Evolutionary conservation across 306 rosid genomes (phyloP).

Genomic region (Lathyrus sativus): DNA sequence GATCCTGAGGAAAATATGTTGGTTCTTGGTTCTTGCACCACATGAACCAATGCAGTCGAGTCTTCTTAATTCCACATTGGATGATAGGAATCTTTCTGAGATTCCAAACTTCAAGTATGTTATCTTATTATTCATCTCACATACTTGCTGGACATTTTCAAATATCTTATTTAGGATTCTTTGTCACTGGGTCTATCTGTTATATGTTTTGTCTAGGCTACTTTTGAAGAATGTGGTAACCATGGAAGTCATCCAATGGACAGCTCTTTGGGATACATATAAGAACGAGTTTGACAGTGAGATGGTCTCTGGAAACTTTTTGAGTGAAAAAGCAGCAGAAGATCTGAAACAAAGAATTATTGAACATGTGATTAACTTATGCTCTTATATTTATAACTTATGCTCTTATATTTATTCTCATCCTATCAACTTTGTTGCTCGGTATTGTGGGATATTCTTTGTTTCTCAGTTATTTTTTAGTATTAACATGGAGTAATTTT

Average conservation of each 20-base stretch:
- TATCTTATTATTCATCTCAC: neutral
- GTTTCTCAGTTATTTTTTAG: constrained; percentile 5
- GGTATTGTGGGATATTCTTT: constrained; percentile 17
- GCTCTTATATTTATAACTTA: neutral
- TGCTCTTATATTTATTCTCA: neutral
- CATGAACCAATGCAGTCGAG: constrained; percentile 93
- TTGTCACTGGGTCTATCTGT: constrained; percentile 14
- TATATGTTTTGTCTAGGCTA: constrained; percentile 47
- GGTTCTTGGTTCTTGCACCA: constrained; percentile 85
- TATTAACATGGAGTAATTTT: constrained; percentile 23
- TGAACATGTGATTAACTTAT: constrained; percentile 63
- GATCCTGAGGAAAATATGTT: constrained; percentile 87
- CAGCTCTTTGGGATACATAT: constrained; percentile 72
- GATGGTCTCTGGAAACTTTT: constrained; percentile 66
- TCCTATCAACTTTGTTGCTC: constrained; percentile 15
- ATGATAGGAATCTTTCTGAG: constrained; percentile 85
- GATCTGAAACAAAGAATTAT: constrained; percentile 84
- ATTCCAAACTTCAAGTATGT: constrained; percentile 69
- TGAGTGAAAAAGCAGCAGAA: constrained; percentile 85
- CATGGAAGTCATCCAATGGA: constrained; percentile 96
- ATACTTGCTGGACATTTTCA: neutral
- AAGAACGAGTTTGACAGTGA: constrained; percentile 81
- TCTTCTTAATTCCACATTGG: constrained; percentile 88
- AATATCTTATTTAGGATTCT: constrained; percentile 24
- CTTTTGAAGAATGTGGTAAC: constrained; percentile 85